A percentile compares a stretch with the other conserved stretches of the same genome.
Conservation (phyloP, 2,329 filamentous ascomycete species). For the Botrytis pseudocinerea region DNA sequence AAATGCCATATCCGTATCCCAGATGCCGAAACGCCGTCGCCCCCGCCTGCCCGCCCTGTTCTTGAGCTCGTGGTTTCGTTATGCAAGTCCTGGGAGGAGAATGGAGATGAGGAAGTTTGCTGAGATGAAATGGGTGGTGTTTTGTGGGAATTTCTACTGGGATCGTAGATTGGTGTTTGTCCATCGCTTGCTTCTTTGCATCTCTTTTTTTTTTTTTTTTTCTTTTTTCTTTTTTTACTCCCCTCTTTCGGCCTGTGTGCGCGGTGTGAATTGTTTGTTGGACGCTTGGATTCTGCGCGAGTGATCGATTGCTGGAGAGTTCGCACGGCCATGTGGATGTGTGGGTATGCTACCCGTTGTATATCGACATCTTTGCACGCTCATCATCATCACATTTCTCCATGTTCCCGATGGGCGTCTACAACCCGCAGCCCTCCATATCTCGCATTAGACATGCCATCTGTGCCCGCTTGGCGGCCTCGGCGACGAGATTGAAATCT, state of each 20-base stretch:
- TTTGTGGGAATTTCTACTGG: neutral
- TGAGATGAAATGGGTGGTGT: neutral
- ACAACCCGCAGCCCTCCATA: conserved; percentile 57
- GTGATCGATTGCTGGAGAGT: neutral
- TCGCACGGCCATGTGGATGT: neutral
- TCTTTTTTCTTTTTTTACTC: neutral
- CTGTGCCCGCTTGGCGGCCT: conserved; percentile 90
- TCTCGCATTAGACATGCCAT: conserved; percentile 87
- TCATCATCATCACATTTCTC: neutral
- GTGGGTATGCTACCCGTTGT: neutral
- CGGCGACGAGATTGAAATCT: conserved; percentile 82
- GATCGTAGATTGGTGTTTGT: neutral
- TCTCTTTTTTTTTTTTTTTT: neutral
- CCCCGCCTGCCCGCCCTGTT: neutral
- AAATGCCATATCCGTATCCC: neutral
- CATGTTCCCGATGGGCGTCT: too few species aligned
- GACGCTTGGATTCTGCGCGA: neutral
- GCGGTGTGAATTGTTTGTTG: neutral
- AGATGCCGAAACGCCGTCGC: neutral
- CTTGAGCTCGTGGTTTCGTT: conserved; percentile 15
- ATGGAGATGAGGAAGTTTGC: neutral
- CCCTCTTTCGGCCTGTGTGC: neutral
- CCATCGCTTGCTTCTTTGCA: neutral
- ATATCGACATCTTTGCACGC: neutral
- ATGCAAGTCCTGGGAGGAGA: neutral